phyloP scores from a whole-genome alignment of 257 asterid species.

The Cruciata laevipes region DNA sequence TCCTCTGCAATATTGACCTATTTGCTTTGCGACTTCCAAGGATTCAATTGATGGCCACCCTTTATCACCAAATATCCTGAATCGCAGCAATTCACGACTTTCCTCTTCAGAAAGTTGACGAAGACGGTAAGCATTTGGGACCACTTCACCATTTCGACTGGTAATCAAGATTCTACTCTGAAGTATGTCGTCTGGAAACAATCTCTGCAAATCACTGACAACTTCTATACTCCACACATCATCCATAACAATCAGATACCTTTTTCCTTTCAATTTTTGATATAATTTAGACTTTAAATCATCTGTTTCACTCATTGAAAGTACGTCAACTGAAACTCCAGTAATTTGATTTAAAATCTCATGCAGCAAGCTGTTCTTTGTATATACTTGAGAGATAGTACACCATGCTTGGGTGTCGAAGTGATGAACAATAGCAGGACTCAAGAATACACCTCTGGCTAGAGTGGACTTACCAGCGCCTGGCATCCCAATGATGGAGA shows the following conservation, averaged over 20 bases:
- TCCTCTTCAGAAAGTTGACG: not conserved
- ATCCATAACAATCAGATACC: slow-evolving; percentile 13
- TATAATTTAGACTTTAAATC: not conserved
- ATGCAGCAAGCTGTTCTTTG: not conserved
- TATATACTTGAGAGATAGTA: slow-evolving; percentile 3
- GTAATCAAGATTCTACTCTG: slow-evolving; percentile 8
- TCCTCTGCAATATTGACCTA: not conserved
- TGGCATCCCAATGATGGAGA: not conserved
- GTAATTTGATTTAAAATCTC: not conserved
- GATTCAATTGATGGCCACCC: not conserved
- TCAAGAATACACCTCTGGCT: not conserved
- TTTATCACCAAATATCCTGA: not conserved
- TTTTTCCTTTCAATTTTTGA: not conserved
- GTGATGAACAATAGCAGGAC: not conserved
- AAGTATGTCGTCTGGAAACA: not conserved
- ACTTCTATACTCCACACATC: slow-evolving; percentile 1
- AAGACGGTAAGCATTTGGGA: not conserved
- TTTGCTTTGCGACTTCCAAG: not conserved
- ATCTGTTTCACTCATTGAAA: not conserved
- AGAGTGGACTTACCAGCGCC: not conserved
- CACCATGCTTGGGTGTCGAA: not conserved
- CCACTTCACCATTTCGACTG: not conserved
- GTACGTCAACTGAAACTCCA: not conserved
- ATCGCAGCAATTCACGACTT: no score
- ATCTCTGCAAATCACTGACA: not conserved